A percentile compares a stretch with the other conserved stretches of the same genome.
Conservation (phyloP, 306 rosid genomes). For the Begonia masoniana region DNA sequence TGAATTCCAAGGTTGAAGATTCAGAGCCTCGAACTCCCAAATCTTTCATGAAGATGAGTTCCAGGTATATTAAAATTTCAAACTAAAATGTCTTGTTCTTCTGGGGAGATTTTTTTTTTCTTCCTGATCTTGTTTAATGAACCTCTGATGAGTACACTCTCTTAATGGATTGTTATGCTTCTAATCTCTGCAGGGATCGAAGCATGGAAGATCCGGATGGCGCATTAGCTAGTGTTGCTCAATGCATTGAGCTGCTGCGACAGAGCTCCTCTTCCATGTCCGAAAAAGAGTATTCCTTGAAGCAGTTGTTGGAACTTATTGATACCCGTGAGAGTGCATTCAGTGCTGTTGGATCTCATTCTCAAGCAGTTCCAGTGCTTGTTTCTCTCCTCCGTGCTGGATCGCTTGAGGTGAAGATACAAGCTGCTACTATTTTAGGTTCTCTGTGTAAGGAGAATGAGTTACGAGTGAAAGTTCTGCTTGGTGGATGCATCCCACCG, state of each 20-base stretch:
- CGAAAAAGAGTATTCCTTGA: conserved; percentile 86
- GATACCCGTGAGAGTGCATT: conserved; percentile 86
- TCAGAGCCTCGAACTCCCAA: conserved; percentile 95
- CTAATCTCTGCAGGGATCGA: conserved; percentile 61
- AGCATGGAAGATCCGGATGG: conserved; percentile 99
- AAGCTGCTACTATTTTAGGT: conserved; percentile 90
- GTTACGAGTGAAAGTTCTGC: conserved; percentile 89
- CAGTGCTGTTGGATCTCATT: conserved; percentile 99
- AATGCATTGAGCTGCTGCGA: conserved; percentile 95
- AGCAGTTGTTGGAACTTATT: conserved; percentile 73
- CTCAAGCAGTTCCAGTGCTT: conserved; percentile 99
- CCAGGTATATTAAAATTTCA: conserved; percentile 45
- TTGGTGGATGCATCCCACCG: conserved; percentile 99
- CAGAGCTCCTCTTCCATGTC: conserved; percentile 65
- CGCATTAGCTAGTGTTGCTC: conserved; percentile 97
- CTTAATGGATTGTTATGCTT: conserved; percentile 16
- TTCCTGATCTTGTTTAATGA: not conserved
- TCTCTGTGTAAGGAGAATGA: conserved; percentile 94
- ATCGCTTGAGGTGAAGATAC: conserved; percentile 84
- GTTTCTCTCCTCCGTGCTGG: conserved; percentile 98
- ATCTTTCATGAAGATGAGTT: conserved; percentile 69
- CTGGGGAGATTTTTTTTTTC: not conserved
- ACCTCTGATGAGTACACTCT: not conserved
- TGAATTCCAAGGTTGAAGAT: conserved; percentile 54
- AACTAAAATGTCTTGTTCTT: not conserved